Evolutionary conservation across 306 rosid genomes (phyloP).

Genomic region (Prinsepia uniflora): DNA sequence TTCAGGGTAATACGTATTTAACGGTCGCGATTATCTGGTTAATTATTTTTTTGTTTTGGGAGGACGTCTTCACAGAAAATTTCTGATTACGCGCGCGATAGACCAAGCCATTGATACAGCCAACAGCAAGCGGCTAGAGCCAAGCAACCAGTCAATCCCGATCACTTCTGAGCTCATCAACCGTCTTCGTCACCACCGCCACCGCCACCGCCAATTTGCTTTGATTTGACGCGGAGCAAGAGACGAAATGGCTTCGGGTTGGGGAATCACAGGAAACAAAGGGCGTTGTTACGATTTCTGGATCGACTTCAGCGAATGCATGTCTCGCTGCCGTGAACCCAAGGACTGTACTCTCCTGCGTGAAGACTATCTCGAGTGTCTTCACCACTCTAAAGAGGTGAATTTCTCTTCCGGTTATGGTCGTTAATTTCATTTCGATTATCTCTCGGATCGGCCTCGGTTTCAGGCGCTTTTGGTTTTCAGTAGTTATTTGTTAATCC

Average conservation of each 20-base stretch:
- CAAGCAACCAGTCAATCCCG: constrained; percentile 13
- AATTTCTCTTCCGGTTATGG: background rate
- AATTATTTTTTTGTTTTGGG: background rate
- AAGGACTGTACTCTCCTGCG: constrained; percentile 88
- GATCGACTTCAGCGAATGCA: constrained; percentile 95
- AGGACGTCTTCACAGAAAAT: background rate
- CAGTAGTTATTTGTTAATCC: background rate
- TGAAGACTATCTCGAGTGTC: constrained; percentile 98
- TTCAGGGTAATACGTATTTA: background rate
- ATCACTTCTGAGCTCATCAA: background rate
- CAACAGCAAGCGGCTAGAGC: background rate
- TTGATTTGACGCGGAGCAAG: background rate
- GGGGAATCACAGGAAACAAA: constrained; percentile 96
- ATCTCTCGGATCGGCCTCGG: background rate
- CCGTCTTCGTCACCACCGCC: background rate
- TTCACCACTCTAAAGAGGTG: constrained; percentile 99
- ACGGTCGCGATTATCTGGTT: background rate
- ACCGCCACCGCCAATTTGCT: background rate
- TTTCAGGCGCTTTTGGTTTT: background rate
- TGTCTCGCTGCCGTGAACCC: constrained; percentile 96
- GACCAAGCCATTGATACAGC: background rate
- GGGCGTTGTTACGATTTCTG: constrained; percentile 99
- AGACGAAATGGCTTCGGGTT: constrained; percentile 78
- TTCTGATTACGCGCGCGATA: background rate
- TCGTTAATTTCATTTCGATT: background rate